A percentile compares a stretch with the other conserved stretches of the same genome.
Conservation (phyloP, 2,329 filamentous ascomycete genomes). For the Trichoderma sp. region DNA sequence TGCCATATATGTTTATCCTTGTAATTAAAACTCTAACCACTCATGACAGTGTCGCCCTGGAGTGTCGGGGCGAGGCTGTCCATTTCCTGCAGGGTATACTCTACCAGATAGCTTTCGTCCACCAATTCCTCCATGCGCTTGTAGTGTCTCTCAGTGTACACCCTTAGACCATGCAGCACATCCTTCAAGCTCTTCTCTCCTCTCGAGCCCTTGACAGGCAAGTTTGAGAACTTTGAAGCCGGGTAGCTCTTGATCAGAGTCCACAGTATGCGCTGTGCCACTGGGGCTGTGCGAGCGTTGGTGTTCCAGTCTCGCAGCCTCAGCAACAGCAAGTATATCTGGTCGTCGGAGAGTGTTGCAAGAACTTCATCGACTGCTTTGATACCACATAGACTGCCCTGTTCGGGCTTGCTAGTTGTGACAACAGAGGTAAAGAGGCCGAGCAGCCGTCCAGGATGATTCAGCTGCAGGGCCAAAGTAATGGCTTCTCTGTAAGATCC, state of each 20-base stretch:
- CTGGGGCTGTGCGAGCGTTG: constrained; percentile 78
- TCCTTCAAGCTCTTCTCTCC: constrained; percentile 72
- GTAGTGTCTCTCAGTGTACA: constrained; percentile 93
- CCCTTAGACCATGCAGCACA: constrained; percentile 79
- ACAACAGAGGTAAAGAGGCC: constrained; percentile 80
- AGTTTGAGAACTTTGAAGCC: constrained; percentile 68
- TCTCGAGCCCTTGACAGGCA: constrained; percentile 58
- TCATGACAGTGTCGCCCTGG: constrained; percentile 43
- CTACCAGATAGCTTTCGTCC: constrained; percentile 90
- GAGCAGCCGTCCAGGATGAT: constrained; percentile 86
- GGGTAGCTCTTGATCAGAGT: constrained; percentile 79
- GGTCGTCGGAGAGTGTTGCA: constrained; percentile 73
- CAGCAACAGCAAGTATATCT: constrained; percentile 78
- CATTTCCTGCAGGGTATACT: constrained; percentile 93
- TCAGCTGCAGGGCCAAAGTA: constrained; percentile 84
- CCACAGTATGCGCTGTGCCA: constrained; percentile 82
- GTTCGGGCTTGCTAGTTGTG: constrained; percentile 57
- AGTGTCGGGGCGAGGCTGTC: constrained; percentile 61
- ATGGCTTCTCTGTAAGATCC: constrained; percentile 92
- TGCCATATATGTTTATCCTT: neutral
- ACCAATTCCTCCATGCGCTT: constrained; percentile 83
- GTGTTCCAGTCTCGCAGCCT: constrained; percentile 96
- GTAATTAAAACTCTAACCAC: constrained; percentile 26
- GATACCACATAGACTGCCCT: constrained; percentile 61
- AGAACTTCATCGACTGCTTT: constrained; percentile 80